Conservation (phyloP, 176 grass and related monocot species). For the Musa schizocarpa region DNA sequence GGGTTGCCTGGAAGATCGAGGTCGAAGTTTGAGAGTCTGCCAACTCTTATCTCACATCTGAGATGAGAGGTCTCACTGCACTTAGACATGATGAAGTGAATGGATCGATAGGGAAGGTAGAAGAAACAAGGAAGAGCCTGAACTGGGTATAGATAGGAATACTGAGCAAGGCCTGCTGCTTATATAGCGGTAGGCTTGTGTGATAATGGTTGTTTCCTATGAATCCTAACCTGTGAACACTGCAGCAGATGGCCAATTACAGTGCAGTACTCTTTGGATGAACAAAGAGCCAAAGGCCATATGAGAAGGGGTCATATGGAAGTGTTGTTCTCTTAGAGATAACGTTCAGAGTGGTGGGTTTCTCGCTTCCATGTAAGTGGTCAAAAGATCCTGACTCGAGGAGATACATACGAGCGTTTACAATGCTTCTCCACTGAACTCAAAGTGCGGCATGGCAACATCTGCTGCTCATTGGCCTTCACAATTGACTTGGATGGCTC, state of each 20-base stretch:
- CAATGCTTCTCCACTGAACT: no score
- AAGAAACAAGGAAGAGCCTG: neutral
- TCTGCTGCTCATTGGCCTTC: no score
- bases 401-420: neutral
- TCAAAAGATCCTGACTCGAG: neutral
- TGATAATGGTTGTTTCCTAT: neutral
- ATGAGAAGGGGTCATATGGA: neutral
- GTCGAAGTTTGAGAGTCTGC: neutral
- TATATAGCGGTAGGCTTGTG: neutral
- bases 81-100: neutral
- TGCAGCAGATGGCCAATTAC: neutral
- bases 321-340: neutral
- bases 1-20: neutral
- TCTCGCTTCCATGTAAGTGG: neutral
- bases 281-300: neutral
- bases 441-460: no score
- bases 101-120: neutral
- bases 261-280: neutral
- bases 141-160: neutral
- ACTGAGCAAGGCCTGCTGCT: neutral
- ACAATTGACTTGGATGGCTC: no score
- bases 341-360: neutral
- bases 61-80: neutral
- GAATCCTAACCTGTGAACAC: neutral
- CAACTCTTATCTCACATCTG: constrained; percentile 1